These are phyloP conservation scores for Pseudophaeomoniella oleicola DNA, from an alignment of 2,329 filamentous ascomycete genomes.

Conservation along the genomic window DNA sequence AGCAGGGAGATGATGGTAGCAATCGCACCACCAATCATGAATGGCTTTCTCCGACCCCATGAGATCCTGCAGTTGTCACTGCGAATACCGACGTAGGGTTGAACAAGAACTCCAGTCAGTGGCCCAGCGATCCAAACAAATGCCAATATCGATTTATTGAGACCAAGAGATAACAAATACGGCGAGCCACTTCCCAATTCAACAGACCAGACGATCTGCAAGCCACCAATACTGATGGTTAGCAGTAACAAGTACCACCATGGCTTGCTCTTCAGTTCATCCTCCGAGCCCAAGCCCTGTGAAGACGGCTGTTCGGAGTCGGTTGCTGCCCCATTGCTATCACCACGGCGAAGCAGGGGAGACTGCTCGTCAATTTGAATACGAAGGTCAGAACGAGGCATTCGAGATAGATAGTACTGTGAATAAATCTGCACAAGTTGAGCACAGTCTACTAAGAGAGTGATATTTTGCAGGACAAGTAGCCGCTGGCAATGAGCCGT, in stretches of 20 bases:
- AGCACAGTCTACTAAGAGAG: no score
- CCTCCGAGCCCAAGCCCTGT: not conserved
- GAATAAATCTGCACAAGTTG: no score
- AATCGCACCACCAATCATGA: slow-evolving; percentile 56
- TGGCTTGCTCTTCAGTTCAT: slow-evolving; percentile 44
- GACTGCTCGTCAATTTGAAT: slow-evolving; percentile 9
- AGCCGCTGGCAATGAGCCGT: no score
- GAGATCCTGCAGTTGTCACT: slow-evolving; percentile 62
- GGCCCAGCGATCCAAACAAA: slow-evolving; percentile 77
- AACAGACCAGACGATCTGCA: slow-evolving; percentile 93
- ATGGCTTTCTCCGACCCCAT: slow-evolving; percentile 70
- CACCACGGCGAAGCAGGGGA: slow-evolving; percentile 8
- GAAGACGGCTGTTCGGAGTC: slow-evolving; percentile 1
- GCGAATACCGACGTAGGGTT: slow-evolving; percentile 69
- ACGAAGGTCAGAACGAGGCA: slow-evolving; percentile 8
- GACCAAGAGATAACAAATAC: slow-evolving; percentile 62
- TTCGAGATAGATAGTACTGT: no score
- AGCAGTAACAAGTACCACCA: slow-evolving; percentile 73
- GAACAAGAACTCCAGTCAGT: slow-evolving; percentile 62
- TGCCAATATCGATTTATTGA: slow-evolving; percentile 71
- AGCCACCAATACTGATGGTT: slow-evolving; percentile 71
- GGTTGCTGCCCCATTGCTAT: slow-evolving; percentile 2
- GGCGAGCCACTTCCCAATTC: slow-evolving; percentile 88
- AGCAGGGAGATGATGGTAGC: slow-evolving; percentile 56
- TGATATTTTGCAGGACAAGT: no score